Evolutionary conservation across 805 yeast genomes (phyloP), one percentile per base, ranked within the genome.

Genomic region (Yarrowia phangngaensis): DNA sequence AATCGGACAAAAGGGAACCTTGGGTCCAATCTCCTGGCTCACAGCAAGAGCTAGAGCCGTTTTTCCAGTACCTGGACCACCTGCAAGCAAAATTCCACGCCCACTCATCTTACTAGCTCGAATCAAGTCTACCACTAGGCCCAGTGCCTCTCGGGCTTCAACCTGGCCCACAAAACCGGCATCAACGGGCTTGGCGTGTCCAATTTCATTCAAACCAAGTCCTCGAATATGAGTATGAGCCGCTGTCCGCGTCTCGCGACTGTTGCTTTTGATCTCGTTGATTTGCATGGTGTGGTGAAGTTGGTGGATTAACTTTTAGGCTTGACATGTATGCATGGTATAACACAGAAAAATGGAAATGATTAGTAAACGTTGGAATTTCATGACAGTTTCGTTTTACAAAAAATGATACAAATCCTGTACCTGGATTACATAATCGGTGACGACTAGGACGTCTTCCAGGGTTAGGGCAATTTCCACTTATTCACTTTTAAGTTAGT

Each of bases 51-150:
- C 97, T 60, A 92, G 74, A 1, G 98, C 98, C 3, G 98, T 92
- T 65, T 92, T 92, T 63, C 98, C 98, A 5, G 97, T 90, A 0
- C 97, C 96, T 8, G 98, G 97, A 5, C 95, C 95, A 46, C 98
- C 98, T 0, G 98, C 97, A 49, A 92, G 73, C 53, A 92, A 68
- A 45, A 92, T 80, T n/a, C 96, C 97, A 61, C 90, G 84, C 20
- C 98, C 98, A 45, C 95, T 83, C 82, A 92, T 84, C 66, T 82
- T 86, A 60, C 86, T 87, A 23, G 85, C 81, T 67, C 88, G 89
- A 69, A 92, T 87, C 68, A 92, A 73, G 67, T 92, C 97, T 29
- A 90, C 95, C 54, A 92, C 77, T 49, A 92, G 82, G 55, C 98
- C 98, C 62, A 95, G 88, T 0, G 97, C 97, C 68, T 70, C 74